Evolutionary conservation across 768 basidiomycete species (phyloP), one percentile per base, ranked within the genome.

Genomic region (Saitozyma sp.): DNA sequence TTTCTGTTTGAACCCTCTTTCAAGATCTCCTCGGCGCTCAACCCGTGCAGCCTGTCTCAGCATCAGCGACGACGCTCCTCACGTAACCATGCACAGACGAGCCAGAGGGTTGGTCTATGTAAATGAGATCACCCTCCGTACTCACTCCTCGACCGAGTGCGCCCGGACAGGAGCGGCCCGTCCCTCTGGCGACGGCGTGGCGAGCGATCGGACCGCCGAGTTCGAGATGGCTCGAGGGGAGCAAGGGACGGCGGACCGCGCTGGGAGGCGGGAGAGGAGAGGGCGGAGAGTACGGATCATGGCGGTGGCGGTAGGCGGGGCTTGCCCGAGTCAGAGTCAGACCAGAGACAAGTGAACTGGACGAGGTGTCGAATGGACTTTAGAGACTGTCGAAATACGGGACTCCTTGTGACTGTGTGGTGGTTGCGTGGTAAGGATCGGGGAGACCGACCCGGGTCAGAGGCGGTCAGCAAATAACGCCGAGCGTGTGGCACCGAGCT

Each of bases 1-100:
- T 85, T 86, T 60, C 86, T 83, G 20, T 84, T 82, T 11, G 85
- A 85, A 0, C 86, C 86, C 78, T 93, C 92, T 53, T 85, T 83
- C 62, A 98, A 79, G 72, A 96, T 89, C 62, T 95, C 88, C 9
- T 86, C 81, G 0, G 91, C 89, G 62, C 84, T 82, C 83, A 92
- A 83, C 45, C 87, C 86, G 66, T 93, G 91, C 59, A 93, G 79
- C 56, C 75, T 77, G 38, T 39, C 29, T 16, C 29, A 38, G 11
- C 17, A 60, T 59, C 56, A 67, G 57, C 46, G 6, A 16, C 16
- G 13, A 46, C 42, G 16, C 49, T 58, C 37, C 49, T 19, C 49
- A 20, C n/a, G 3, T 17, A 43, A 20, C 3, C 51, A 51, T 40
- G 19, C 46, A 56, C 7, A 10, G 2, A 59, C 45, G 46, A 61